Evolutionary conservation across 1,139 yeast genomes (phyloP).

Genomic region (Hemisphaericaspora xylanilytica): DNA sequence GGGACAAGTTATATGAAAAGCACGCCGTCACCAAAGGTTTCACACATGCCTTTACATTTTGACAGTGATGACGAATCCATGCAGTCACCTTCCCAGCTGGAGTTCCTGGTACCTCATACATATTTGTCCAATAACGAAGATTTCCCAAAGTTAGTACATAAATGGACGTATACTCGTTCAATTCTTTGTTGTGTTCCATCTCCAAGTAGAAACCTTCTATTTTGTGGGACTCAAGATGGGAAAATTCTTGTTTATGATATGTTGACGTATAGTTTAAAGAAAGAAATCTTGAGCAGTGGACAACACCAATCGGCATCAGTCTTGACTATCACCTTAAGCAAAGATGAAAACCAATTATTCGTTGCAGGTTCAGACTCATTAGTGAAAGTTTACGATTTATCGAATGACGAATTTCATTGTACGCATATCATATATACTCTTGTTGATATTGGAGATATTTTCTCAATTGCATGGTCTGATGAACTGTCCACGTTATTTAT

Average conservation of each 20-base stretch:
- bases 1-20: slow-evolving; percentile 7
- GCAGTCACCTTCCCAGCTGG: slow-evolving; percentile 10
- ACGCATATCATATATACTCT: slow-evolving; percentile 72
- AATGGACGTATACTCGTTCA: slow-evolving; percentile 73
- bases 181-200: slow-evolving; percentile 77
- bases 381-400: slow-evolving; percentile 78
- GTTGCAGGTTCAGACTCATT: slow-evolving; percentile 91
- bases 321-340: slow-evolving; percentile 59
- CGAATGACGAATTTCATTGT: slow-evolving; percentile 29
- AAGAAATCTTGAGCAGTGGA: slow-evolving; percentile 29
- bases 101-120: slow-evolving; percentile 8
- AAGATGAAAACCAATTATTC: slow-evolving; percentile 62
- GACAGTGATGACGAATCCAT: slow-evolving; percentile 10
- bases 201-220: slow-evolving; percentile 55
- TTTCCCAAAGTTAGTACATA: slow-evolving; percentile 49
- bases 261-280: slow-evolving; percentile 54
- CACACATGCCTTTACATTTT: slow-evolving; percentile 1
- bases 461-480: slow-evolving; percentile 74
- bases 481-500: slow-evolving; percentile 61
- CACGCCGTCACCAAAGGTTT: slow-evolving; percentile 2
- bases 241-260: slow-evolving; percentile 71
- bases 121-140: slow-evolving; percentile 4
- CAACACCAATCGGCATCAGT: slow-evolving; percentile 72
- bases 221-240: slow-evolving; percentile 96
- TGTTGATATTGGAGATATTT: slow-evolving; percentile 90